Evolutionary conservation across 768 basidiomycete genomes (phyloP).

Genomic region (Trametes cinnabarina): DNA sequence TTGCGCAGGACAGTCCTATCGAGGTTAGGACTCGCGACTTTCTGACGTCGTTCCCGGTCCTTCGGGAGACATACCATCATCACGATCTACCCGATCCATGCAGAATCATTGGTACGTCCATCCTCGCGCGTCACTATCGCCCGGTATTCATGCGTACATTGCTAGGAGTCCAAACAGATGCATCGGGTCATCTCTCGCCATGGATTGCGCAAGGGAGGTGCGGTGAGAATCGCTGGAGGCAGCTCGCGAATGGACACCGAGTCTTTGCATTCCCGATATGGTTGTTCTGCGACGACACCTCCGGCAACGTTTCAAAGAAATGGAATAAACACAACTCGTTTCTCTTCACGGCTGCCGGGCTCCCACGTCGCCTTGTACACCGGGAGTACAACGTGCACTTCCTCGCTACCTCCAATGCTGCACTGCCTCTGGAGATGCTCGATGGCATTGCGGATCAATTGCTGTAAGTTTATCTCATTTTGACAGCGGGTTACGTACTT

Average conservation of each 20-base stretch:
- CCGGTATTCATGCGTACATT: no score
- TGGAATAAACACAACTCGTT: slow-evolving; percentile 46
- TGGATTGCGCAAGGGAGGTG: background rate
- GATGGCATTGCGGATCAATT: background rate
- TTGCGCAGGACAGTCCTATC: background rate
- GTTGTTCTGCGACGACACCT: slow-evolving; percentile 45
- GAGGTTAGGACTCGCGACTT: background rate
- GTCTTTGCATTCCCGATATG: slow-evolving; percentile 35
- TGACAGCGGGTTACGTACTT: background rate
- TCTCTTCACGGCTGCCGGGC: slow-evolving; percentile 36
- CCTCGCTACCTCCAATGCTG: slow-evolving; percentile 39
- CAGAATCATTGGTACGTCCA: no score
- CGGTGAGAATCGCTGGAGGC: slow-evolving; percentile 9
- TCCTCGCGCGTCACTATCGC: no score
- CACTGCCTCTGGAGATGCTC: slow-evolving; percentile 42
- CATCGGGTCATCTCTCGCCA: background rate
- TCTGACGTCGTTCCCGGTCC: background rate
- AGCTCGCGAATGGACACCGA: slow-evolving; percentile 14
- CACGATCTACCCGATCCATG: background rate
- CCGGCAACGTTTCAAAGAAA: slow-evolving; percentile 44
- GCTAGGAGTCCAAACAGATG: no score
- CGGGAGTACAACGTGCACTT: slow-evolving; percentile 40
- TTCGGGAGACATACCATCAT: background rate
- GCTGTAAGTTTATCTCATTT: background rate
- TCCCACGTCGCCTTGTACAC: slow-evolving; percentile 29